Conservation (phyloP, 2,329 filamentous ascomycete genomes). For the Lasiodiplodia sp. region DNA sequence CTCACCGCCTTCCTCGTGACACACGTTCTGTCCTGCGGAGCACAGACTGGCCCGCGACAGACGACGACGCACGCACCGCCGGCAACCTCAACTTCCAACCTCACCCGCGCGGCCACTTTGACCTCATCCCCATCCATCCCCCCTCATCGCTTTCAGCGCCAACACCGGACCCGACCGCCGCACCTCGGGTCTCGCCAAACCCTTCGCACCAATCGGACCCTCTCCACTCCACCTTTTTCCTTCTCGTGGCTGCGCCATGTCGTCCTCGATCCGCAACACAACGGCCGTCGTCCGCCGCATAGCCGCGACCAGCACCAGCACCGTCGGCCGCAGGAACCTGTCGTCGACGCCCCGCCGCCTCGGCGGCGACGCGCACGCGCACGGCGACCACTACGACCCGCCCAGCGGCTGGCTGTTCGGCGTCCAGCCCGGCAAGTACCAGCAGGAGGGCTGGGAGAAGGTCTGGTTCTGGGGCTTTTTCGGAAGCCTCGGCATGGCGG, state of each 20-base stretch:
- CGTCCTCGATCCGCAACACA: constrained; percentile 16
- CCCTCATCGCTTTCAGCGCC: neutral
- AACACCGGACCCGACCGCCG: neutral
- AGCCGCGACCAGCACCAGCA: neutral
- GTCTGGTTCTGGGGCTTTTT: constrained; percentile 86
- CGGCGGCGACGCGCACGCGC: constrained; percentile 55
- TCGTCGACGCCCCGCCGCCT: constrained; percentile 16
- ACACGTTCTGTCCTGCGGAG: neutral
- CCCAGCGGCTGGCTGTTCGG: constrained; percentile 93
- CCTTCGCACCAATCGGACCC: neutral
- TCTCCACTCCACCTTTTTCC: constrained; percentile 1
- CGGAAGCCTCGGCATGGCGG: constrained; percentile 75
- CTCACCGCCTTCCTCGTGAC: constrained; percentile 11
- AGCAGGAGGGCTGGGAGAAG: constrained; percentile 96
- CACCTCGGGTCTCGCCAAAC: neutral
- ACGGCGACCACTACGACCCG: constrained; percentile 76
- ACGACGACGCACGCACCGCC: constrained; percentile 5
- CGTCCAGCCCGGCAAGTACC: constrained; percentile 89
- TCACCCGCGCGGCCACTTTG: neutral
- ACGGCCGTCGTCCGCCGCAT: constrained; percentile 11
- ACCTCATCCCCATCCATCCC: constrained; percentile 5
- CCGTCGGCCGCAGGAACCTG: constrained; percentile 8
- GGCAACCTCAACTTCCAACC: constrained; percentile 21
- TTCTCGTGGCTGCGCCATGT: constrained; percentile 7
- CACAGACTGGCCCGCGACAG: neutral